Evolutionary conservation across 228 moss, liverwort and hornwort genomes (phyloP).

Genomic region (Sphagnum magellanicum): DNA sequence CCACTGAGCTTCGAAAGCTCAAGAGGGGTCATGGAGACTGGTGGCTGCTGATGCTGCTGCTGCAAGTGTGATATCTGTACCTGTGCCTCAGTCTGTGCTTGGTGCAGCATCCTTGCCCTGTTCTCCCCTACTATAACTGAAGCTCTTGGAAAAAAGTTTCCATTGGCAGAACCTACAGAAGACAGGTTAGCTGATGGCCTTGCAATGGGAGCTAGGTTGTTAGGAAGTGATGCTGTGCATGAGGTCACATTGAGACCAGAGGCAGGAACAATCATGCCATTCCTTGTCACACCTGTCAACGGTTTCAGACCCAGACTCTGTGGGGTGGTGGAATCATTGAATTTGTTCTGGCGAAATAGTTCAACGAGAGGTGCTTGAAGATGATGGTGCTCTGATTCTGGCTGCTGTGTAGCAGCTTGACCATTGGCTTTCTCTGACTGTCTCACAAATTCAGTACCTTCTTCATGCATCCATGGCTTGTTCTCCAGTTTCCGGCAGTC

Average conservation of each 20-base stretch:
- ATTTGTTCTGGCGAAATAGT: conserved; percentile 72
- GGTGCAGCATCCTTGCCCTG: conserved; percentile 67
- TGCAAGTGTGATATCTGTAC: conserved; percentile 84
- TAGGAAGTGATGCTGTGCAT: background rate
- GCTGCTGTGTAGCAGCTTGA: conserved; percentile 50
- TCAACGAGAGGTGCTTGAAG: conserved; percentile 52
- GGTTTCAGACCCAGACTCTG: conserved; percentile 37
- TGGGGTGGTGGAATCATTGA: conserved; percentile 67
- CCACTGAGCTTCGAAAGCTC: conserved; percentile 81
- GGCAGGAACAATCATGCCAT: conserved; percentile 31
- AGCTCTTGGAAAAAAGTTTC: conserved; percentile 56
- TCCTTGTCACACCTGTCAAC: conserved; percentile 44
- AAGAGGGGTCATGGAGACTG: conserved; percentile 44
- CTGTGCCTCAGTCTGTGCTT: conserved; percentile 83
- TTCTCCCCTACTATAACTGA: conserved; percentile 58
- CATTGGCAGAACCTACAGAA: conserved; percentile 35
- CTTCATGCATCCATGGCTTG: conserved; percentile 70
- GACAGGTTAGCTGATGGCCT: conserved; percentile 46
- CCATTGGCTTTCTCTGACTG: conserved; percentile 57
- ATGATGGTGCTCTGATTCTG: conserved; percentile 21
- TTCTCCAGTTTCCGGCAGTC: conserved; percentile 54
- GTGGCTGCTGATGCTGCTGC: conserved; percentile 63
- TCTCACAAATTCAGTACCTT: conserved; percentile 27
- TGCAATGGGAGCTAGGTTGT: conserved; percentile 38
- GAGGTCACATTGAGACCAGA: conserved; percentile 36